These are phyloP conservation scores for Umbelopsis sp. DNA, from an alignment of 192 early-diverging fungal species.

Conservation along the genomic window DNA sequence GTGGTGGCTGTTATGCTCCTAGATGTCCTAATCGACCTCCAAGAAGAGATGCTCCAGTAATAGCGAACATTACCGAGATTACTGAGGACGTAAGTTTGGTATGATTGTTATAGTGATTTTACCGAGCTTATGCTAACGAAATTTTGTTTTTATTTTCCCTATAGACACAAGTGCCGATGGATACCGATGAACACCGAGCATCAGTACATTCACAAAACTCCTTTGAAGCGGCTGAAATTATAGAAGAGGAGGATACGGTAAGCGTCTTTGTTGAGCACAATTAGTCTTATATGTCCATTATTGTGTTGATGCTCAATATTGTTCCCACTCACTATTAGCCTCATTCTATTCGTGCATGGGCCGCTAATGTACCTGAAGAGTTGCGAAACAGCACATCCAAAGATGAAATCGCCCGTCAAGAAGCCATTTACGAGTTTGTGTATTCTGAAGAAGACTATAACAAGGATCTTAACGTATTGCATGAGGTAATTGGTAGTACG, in stretches of 20 bases:
- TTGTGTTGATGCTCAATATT: neutral
- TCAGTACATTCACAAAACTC: neutral
- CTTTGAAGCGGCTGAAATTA: neutral
- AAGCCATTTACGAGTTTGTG: slow-evolving; percentile 93
- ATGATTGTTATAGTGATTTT: neutral
- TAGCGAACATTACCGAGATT: neutral
- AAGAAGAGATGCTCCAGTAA: neutral
- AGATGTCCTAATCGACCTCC: slow-evolving; percentile 30
- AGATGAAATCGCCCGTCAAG: slow-evolving; percentile 84
- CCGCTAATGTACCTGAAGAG: slow-evolving; percentile 70
- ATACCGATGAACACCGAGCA: neutral
- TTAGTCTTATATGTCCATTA: neutral
- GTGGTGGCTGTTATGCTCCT: slow-evolving; percentile 33
- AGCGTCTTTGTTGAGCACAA: no score
- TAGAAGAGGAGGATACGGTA: slow-evolving; percentile 15
- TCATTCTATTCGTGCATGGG: slow-evolving; percentile 58
- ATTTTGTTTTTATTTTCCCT: neutral
- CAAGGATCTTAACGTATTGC: slow-evolving; percentile 80
- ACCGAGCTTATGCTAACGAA: neutral
- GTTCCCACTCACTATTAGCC: neutral
- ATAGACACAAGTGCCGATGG: neutral
- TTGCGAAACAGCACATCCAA: slow-evolving; percentile 69
- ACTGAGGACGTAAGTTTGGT: neutral
- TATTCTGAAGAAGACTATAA: slow-evolving; percentile 92
- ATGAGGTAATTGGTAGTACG: slow-evolving; percentile 59